Percentiles rank a stretch among this genome's conserved stretches.
Evolutionary conservation across 2,329 filamentous ascomycete species (phyloP).

Genomic region (Fusarium subglutinans): DNA sequence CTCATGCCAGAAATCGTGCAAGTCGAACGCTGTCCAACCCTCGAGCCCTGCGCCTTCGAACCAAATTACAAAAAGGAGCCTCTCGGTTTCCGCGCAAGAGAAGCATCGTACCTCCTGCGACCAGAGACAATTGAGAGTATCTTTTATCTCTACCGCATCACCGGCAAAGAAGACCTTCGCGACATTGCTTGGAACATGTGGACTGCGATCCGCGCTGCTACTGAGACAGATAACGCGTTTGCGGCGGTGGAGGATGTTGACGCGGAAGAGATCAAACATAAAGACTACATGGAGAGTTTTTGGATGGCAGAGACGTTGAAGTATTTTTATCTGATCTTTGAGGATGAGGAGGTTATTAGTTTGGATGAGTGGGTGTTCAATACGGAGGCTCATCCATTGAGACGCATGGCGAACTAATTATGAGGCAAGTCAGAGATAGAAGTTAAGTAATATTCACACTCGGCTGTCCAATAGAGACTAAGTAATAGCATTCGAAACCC

Average conservation of each 20-base stretch:
- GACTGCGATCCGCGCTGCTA: slow-evolving; percentile 65
- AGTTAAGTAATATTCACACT: not conserved
- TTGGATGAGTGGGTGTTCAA: slow-evolving; percentile 75
- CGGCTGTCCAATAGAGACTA: fast-evolving
- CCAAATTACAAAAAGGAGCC: slow-evolving; percentile 9
- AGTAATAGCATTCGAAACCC: not conserved
- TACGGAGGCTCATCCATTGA: slow-evolving; percentile 62
- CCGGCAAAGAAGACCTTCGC: slow-evolving; percentile 71
- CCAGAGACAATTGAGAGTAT: slow-evolving; percentile 79
- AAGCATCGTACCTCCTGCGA: slow-evolving; percentile 29
- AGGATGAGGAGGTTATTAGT: slow-evolving; percentile 68
- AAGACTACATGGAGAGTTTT: slow-evolving; percentile 75
- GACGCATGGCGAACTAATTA: slow-evolving; percentile 15
- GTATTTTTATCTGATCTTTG: slow-evolving; percentile 79
- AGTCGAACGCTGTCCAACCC: slow-evolving; percentile 52
- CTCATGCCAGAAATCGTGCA: slow-evolving; percentile 71
- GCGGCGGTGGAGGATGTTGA: slow-evolving; percentile 71
- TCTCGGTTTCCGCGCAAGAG: slow-evolving; percentile 29
- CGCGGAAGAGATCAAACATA: slow-evolving; percentile 56
- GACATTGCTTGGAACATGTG: slow-evolving; percentile 82
- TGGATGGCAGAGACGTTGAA: slow-evolving; percentile 80
- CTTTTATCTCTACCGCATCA: slow-evolving; percentile 80
- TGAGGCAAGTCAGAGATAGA: not conserved
- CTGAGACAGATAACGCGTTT: slow-evolving; percentile 68
- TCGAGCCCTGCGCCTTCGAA: slow-evolving; percentile 38